Evolutionary conservation across 139 green algal species (phyloP), one percentile per base, ranked within the genome.

Genomic region (Coelastrella sp.): DNA sequence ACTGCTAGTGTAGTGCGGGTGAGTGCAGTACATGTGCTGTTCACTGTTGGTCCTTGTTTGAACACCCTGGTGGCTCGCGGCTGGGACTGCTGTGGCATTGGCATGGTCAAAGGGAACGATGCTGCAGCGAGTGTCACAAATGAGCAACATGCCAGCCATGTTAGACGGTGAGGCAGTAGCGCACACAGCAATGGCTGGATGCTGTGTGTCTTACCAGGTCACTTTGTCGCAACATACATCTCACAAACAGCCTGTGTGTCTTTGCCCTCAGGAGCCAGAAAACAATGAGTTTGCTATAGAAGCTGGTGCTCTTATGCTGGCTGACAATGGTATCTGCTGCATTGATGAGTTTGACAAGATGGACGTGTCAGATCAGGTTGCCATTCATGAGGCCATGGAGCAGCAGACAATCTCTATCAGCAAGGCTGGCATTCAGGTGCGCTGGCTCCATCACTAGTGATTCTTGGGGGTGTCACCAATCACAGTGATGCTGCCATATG

Each of bases 371-470:
- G 97, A 99, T 91, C 96, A 98, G 95, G 92, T 95, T 74, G 94
- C 93, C 60, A 95, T 96, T 92, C 93, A 95, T 81, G 93, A 99
- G 93, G 98, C 98, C 87, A 99, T 99, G 98, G 97, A 99, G 95
- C 98, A 99, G 95, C 98, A 99, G 95, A 99, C 98, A 83, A 99
- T 99, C 89, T 99, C 96, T 87, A 99, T 99, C 80, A 97, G 97
- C 91, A 99, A 99, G 92, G 98, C 98, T 66, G 98, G 98, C 84
- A 98, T 99, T 81, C 96, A 98, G 90, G 95, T 95, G 47, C 10
- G 74, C 74, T n/a, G 14, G 22, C 74, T 32, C 61, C 8, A 13
- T 71, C 32, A 47, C 32, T 47, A 47, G n/a, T 47, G 32, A 47
- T 47, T 47, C 32, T 47, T 47, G 32, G 32, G 32, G 32, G 32